Evolutionary conservation across 495 filamentous ascomycete species (phyloP), one percentile per base, ranked within the genome.

Genomic region (Penicillium diatomitis): DNA sequence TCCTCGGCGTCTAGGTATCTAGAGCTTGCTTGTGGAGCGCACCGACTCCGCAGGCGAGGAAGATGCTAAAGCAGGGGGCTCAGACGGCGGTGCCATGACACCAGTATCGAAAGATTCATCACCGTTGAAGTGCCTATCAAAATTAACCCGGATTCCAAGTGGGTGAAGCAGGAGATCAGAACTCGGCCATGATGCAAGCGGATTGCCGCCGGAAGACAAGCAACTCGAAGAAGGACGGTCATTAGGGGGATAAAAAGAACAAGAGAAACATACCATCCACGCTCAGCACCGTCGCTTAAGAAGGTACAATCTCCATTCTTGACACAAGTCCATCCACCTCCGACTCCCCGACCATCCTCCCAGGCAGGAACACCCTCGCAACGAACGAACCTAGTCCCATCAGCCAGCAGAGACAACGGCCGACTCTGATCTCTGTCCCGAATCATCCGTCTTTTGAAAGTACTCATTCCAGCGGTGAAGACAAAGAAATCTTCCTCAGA

Each of bases 291-390:
- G 37, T 73, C 73, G 31, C 73, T 76, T 58, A 98, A 62, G 68
- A 86, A 87, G 43, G 75, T 79, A 57, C 90, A 96, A 64, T 95
- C 87, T 7, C 87, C 85, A 70, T 95, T 90, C 45, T 76, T 49
- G 42, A 80, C 73, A 61, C 85, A 87, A 20, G 83, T 74, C 92
- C 92, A 98, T 8, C 84, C 86, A 47, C 88, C 88, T 4, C 73
- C 71, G 40, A 95, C 82, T 6, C 85, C 88, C n/a, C 71, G 77
- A 0, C 80, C 82, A 41, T 60, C 66, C 53, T 69, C 71, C 86
- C 85, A 90, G 9, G 67, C 58, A 6, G 74, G 80, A 33, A 81
- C 64, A 32, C 38, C 38, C 20, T 44, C 31, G 5, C 46, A 46
- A 44, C 62, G 60, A 34, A 59, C 10, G 6, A 65, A 39, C 37